phyloP scores from a whole-genome alignment of 2,329 filamentous ascomycete species.

The Westerdykella ornata region DNA sequence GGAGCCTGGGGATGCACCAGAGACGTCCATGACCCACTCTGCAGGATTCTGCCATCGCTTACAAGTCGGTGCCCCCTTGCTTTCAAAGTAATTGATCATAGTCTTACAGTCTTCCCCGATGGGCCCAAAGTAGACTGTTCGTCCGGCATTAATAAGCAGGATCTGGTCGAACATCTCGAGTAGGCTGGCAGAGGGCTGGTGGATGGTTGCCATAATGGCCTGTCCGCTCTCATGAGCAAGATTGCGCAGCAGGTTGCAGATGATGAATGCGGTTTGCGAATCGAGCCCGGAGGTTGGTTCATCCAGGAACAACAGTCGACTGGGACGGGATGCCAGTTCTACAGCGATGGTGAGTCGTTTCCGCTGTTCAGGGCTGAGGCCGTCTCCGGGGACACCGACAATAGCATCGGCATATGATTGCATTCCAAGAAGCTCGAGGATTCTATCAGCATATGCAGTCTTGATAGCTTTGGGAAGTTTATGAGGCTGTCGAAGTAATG shows the following conservation, averaged over 20 bases:
- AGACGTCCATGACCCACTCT: conserved; percentile 60
- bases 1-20: conserved; percentile 14
- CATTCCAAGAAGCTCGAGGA: conserved; percentile 23
- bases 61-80: conserved; percentile 57
- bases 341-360: conserved; percentile 58
- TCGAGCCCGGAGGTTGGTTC: conserved; percentile 68
- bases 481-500: conserved; percentile 23
- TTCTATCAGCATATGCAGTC: conserved; percentile 22
- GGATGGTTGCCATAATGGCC: conserved; percentile 59
- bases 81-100: conserved; percentile 64
- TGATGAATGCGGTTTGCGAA: conserved; percentile 31
- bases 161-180: conserved; percentile 80
- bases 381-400: conserved; percentile 20
- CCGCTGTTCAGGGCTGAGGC: conserved; percentile 48
- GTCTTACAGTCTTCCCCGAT: conserved; percentile 61
- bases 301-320: conserved; percentile 38
- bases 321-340: conserved; percentile 32
- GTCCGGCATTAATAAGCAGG: conserved; percentile 64
- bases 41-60: conserved; percentile 63
- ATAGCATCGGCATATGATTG: conserved; percentile 22
- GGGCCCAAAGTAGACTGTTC: conserved; percentile 70
- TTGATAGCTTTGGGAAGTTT: conserved; percentile 18
- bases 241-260: conserved; percentile 11
- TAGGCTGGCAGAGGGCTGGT: conserved; percentile 78
- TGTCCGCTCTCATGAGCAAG: conserved; percentile 50